Conservation (phyloP, 345 rosid species). For the Corchorus capsularis region DNA sequence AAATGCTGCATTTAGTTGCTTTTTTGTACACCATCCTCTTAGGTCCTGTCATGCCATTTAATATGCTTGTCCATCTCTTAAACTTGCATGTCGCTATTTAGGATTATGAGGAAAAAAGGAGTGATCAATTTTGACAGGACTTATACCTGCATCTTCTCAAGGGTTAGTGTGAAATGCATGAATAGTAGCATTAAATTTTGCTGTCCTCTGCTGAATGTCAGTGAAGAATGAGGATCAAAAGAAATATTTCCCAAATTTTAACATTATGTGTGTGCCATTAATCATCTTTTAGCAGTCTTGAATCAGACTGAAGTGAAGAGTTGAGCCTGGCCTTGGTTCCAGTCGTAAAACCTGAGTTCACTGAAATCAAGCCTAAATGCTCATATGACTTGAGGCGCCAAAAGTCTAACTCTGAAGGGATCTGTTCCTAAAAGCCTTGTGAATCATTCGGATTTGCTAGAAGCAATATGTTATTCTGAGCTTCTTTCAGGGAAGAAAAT, state of each 20-base stretch:
- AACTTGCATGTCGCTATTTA: not conserved
- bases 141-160: not conserved
- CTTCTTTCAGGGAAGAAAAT: too few relatives aligned
- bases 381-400: too few relatives aligned
- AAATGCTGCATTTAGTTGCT: not conserved
- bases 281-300: not conserved
- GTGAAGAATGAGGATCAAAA: constrained; percentile 10
- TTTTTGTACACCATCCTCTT: not conserved
- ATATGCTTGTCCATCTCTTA: not conserved
- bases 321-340: not conserved
- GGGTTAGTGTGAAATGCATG: not conserved
- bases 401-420: too few relatives aligned
- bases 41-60: not conserved
- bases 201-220: not conserved
- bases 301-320: not conserved
- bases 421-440: too few relatives aligned
- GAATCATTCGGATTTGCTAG: too few relatives aligned
- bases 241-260: not conserved
- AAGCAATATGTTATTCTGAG: too few relatives aligned
- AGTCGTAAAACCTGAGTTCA: too few relatives aligned
- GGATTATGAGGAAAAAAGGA: not conserved
- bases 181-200: not conserved
- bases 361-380: too few relatives aligned
- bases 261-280: not conserved
- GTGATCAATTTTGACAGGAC: not conserved